Evolutionary conservation across 2,329 filamentous ascomycete species (phyloP), one percentile per base, ranked within the genome.

Genomic region (Penicillium sp.): DNA sequence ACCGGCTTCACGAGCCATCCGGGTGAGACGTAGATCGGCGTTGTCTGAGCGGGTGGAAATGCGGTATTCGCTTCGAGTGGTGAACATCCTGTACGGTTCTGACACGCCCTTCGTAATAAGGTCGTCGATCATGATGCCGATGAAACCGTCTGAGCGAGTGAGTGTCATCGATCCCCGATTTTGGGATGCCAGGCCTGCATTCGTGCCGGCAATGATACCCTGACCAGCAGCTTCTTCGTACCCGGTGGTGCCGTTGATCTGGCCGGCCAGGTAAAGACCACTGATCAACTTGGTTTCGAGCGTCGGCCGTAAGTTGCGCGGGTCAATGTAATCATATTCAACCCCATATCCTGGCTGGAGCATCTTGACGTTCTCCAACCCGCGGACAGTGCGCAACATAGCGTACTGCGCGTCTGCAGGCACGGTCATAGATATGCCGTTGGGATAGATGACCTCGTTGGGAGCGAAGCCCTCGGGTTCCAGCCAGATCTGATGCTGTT

Each of bases 1-100:
- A 43, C 91, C 90, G 59, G 84, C 87, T 11, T 77, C 73, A 48
- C 85, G 83, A 8, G 89, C 93, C 65, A 85, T 84, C 28, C 79
- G 76, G 0, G 93, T 97, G 28, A 98, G 81, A 2, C 93, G 84
- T 4, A 85, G 69, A 69, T 98, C 93, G 33, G 93, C 93, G 64
- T 98, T 98, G 73, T 98, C 93, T 39, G 93, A 85, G 53, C 93
- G 85, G 2, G 89, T 83, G 38, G 85, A 88, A 79, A 98, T 90
- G 53, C 93, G 87, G 70, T 94, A 98, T 72, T 98, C 93, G 71
- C 87, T 95, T 54, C 93, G 83, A 5, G 88, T 87, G 2, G 93
- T 98, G 73, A 98, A 98, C 90, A 98, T 97, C 57, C 93, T 83
- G 70, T 98, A 98, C 1, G 93, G 93, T 65, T 98, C 93, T 2